Base-by-base conservation (phyloP, 2,329 filamentous ascomycete genomes). In the Aspergillus vadensis region DNA sequence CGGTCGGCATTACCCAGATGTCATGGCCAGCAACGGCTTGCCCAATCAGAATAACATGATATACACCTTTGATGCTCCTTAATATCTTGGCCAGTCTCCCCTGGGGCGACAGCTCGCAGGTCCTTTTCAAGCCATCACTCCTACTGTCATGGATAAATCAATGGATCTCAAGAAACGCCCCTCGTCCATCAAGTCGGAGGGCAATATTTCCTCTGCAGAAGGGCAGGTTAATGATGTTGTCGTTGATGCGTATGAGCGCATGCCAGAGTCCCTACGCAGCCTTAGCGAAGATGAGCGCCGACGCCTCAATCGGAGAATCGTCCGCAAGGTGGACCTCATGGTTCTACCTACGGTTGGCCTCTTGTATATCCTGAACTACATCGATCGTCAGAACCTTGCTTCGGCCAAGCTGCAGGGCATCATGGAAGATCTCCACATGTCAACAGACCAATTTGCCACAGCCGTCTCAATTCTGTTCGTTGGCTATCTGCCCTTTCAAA, bases 401-500 rank as follows among this genome's bases (percentile, higher is more conserved):
- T 69, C 76, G 1, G 75, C 77, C 5, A 78, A 77, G 49, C 70
- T 80, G 3, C 71, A 77, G 51, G 77, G 77, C 21, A 78, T 79
- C 61, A 77, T 69, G 55, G 70, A 75, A 1, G 77, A 79, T 57
- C 66, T 79, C 17, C 65, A 74, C 52, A 74, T 79, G 75, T 72
- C 64, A 4, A 72, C 67, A 1, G 32, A 71, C 19, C 65, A 79
- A 36, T 78, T 77, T 52, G 72, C 74, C 15, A 71, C 69, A 0
- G 67, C 69, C 7, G 53, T 71, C 6, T 69, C 67, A 14, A 71
- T 71, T 25, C 65, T 71, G 6, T 70, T 71, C 21, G 69, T 70
- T 10, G 69, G 69, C 14, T 71, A 70, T 30, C 49, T 71, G 3
- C 69, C 67, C 32, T 69, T 70, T 25, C 71, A 74, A 41, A 75